phyloP scores from a whole-genome alignment of 306 rosid genomes.

The Sicyos edulis region DNA sequence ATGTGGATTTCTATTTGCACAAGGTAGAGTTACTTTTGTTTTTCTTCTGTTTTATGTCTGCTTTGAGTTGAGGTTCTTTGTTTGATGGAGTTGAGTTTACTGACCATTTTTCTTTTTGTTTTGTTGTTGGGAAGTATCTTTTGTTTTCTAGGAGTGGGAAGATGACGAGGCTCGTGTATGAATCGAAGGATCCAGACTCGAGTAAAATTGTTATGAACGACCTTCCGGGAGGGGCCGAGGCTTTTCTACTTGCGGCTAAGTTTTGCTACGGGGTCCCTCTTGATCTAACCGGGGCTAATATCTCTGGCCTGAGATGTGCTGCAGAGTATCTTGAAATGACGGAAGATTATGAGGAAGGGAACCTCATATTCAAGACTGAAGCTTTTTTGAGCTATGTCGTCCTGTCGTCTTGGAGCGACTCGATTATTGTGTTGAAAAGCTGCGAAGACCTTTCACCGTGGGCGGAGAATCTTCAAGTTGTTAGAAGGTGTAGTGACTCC shows the following conservation, averaged over 20 bases:
- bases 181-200: slow-evolving; percentile 52
- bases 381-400: slow-evolving; percentile 97
- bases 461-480: slow-evolving; percentile 94
- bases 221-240: slow-evolving; percentile 80
- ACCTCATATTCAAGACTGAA: slow-evolving; percentile 93
- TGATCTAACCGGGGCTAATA: slow-evolving; percentile 86
- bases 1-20: slow-evolving; percentile 65
- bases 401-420: slow-evolving; percentile 92
- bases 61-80: neutral
- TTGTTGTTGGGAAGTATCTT: slow-evolving; percentile 49
- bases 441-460: slow-evolving; percentile 91
- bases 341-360: slow-evolving; percentile 93
- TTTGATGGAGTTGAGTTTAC: neutral
- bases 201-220: slow-evolving; percentile 65
- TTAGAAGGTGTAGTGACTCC: slow-evolving; percentile 88
- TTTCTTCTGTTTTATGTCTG: no score
- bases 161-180: slow-evolving; percentile 69
- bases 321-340: slow-evolving; percentile 96
- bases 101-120: slow-evolving; percentile 22
- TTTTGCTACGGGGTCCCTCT: slow-evolving; percentile 89
- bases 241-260: slow-evolving; percentile 76
- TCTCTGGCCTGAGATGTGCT: slow-evolving; percentile 93
- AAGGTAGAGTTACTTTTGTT: slow-evolving; percentile 45
- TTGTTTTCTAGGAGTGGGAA: slow-evolving; percentile 86
- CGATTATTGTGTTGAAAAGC: slow-evolving; percentile 79